Evolutionary conservation across 805 yeast species (phyloP).

Genomic region (Sugiyamaella mastotermitis): DNA sequence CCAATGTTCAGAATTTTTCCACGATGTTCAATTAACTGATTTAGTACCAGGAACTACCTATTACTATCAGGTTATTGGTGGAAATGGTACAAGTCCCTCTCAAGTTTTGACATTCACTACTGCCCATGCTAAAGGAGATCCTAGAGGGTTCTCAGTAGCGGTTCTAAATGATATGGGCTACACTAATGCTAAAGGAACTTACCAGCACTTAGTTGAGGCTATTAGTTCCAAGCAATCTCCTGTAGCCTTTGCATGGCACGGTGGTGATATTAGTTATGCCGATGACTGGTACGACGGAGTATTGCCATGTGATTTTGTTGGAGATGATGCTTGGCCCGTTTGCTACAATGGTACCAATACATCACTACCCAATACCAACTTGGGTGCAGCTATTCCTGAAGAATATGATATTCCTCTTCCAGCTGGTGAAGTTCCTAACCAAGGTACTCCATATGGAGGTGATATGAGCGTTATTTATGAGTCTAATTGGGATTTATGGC

Average conservation of each 20-base stretch:
- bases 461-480: background rate
- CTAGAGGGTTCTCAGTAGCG: conserved; percentile 10
- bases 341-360: conserved; percentile 17
- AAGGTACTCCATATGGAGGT: background rate
- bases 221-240: background rate
- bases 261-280: conserved; percentile 24
- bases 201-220: conserved; percentile 7
- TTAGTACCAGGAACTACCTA: too few relatives aligned
- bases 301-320: conserved; percentile 8
- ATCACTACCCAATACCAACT: conserved; percentile 9
- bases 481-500: conserved; percentile 15
- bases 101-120: too few relatives aligned
- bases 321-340: conserved; percentile 13
- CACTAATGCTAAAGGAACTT: conserved; percentile 12
- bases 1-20: too few relatives aligned
- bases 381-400: conserved; percentile 2
- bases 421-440: too few relatives aligned
- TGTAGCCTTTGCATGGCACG: conserved; percentile 14
- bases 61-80: too few relatives aligned
- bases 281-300: conserved; percentile 21
- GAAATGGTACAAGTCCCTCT: too few relatives aligned
- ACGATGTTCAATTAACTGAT: too few relatives aligned
- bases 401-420: conserved; percentile 13
- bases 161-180: conserved; percentile 15
- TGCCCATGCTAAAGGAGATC: conserved; percentile 13